Evolutionary conservation across 306 rosid species (phyloP), one percentile per base, ranked within the genome.

Genomic region (Malus sieversii): DNA sequence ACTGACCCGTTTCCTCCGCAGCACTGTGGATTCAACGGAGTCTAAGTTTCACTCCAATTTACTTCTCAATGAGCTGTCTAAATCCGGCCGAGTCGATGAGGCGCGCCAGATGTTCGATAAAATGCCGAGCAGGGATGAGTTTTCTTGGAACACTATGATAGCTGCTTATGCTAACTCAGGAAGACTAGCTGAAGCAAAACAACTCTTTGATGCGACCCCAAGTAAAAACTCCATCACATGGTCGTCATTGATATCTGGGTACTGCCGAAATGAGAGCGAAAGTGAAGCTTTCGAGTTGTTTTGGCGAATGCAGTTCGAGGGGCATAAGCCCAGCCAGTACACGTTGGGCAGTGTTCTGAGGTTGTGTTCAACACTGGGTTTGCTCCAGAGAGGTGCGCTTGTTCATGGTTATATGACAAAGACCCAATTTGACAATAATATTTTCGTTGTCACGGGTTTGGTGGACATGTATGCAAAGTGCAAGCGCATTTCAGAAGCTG

Each of bases 391-490:
- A 66, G 98, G 95, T 65, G 84, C 85, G 84, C 78, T 81, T 85
- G 79, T 95, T 79, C 98, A 95, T 75, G 90, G 90, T 20, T 86
- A 86, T 85, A 83, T 84, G 45, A 79, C 83, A 4, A 95, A 87
- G 82, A 77, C 75, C 65, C 81, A 85, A 60, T 87, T 90, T 74
- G 91, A 85, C 22, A 77, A 75, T 4, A 84, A 85, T 81, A 83
- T 77, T 29, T 87, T 80, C 78, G 96, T 88, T 68, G 82, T 87
- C 79, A 90, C 96, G 59, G 90, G 92, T 71, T 94, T 95, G 70
- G 92, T 95, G 68, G 97, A 95, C 82, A 89, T 90, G 96, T 90
- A 95, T 81, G 87, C 95, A 23, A 95, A 92, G 88, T 90, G 97
- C 82, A 87, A 79, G 83, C 68, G 80, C 73, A 30, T 92, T 75